Base-by-base conservation (phyloP, 2,329 filamentous ascomycete species). In the Biscogniauxia marginata region DNA sequence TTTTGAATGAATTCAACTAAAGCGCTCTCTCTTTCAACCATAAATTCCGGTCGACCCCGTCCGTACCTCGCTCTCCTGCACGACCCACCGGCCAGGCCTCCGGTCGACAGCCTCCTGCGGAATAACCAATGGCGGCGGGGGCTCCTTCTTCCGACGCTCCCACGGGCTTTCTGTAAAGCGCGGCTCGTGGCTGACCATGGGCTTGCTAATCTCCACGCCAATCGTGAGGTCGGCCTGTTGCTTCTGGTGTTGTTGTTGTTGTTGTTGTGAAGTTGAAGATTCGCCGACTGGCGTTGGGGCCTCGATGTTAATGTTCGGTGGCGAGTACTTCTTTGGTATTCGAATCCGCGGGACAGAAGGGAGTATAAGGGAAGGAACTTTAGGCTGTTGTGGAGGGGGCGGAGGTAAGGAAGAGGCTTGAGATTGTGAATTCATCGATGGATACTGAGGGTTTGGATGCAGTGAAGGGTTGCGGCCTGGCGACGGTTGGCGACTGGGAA, bases 261-360 rank as follows among this genome's bases (percentile, higher is more conserved):
- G 9, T 2, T 50, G 34, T 13, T n/a, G 8, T 7, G 47, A n/a
- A 23, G 48, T 60, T 1, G 61, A 18, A 23, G 39, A 9, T 4
- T 49, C 52, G 0, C 59, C 69, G 1, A 66, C 30, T 0, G 71
- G 70, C 1, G 69, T 71, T 1, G 72, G 67, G 9, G 49, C 63
- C 11, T 70, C 46, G 1, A 74, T 55, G 3, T 60, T 64, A 16
- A 78, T 70, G 13, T 63, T 60, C 0, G 75, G 76, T 1, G 77
- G 75, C 0, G 64, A 57, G 62, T 78, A 75, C 60, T 75, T 74
- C 62, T 74, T 79, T 0, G 78, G 74, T 9, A 76, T 64, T 0
- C 70, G 65, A 0, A 78, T 64, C 21, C 73, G 74, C 1, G 69
- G 69, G 0, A 78, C 58, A 0, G 76, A 75, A 0, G 77, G 74